Conservation (phyloP, 495 filamentous ascomycete genomes). For the Podospora sp. region DNA sequence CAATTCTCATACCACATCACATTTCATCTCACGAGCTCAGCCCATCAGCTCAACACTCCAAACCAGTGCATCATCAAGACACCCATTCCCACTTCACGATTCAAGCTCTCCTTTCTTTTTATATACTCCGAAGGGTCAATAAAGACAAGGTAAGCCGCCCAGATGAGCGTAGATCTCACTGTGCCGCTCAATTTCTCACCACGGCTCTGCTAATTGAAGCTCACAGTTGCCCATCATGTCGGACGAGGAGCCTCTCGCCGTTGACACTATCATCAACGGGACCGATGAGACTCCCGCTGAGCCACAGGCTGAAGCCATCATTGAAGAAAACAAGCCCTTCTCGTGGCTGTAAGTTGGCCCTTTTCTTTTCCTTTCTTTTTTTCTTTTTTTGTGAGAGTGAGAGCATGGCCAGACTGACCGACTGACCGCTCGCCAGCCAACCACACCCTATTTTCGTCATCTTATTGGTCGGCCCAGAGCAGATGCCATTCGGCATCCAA, state of each 20-base stretch:
- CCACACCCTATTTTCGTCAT: slow-evolving; percentile 58
- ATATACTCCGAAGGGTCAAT: neutral
- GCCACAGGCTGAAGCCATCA: neutral
- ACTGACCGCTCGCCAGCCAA: slow-evolving; percentile 37
- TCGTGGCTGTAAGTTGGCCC: slow-evolving; percentile 45
- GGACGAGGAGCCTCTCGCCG: neutral
- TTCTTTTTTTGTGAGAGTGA: neutral
- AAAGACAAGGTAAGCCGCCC: neutral
- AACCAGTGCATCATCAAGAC: neutral
- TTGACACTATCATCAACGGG: slow-evolving; percentile 2
- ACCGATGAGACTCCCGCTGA: neutral
- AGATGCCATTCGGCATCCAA: slow-evolving; percentile 56
- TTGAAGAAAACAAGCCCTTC: slow-evolving; percentile 25
- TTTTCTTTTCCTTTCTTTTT: too few species aligned
- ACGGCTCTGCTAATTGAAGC: neutral
- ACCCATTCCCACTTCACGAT: neutral
- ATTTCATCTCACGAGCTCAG: slow-evolving; percentile 17
- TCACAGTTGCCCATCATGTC: neutral
- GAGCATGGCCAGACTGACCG: neutral
- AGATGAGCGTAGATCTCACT: neutral
- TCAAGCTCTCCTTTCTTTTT: neutral
- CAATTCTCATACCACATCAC: slow-evolving; percentile 20
- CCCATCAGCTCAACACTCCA: neutral
- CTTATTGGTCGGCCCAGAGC: slow-evolving; percentile 52
- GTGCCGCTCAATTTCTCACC: neutral